phyloP scores from a whole-genome alignment of 2,329 filamentous ascomycete genomes.

The Xenosphaeropsis pyriputrescens region DNA sequence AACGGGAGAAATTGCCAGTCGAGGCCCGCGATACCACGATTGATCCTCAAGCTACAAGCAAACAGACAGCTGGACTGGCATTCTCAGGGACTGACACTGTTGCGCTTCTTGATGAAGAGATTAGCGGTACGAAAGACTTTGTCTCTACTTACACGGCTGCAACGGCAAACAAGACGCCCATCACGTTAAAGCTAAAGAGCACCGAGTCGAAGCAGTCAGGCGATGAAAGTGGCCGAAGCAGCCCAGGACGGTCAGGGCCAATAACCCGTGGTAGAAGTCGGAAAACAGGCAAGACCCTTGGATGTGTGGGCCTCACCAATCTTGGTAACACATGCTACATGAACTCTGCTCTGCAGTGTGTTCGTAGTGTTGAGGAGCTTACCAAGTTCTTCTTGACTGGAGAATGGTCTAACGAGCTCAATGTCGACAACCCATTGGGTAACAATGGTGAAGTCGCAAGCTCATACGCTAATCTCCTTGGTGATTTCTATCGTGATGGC shows the following conservation, averaged over 20 bases:
- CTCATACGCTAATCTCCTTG: constrained; percentile 62
- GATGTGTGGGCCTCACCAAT: constrained; percentile 75
- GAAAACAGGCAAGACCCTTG: constrained; percentile 53
- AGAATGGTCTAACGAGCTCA: constrained; percentile 67
- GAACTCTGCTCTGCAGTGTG: constrained; percentile 93
- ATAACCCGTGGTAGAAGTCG: constrained; percentile 60
- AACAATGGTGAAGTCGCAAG: constrained; percentile 79
- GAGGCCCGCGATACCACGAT: constrained; percentile 54
- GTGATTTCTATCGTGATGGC: constrained; percentile 61
- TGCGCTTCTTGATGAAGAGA: constrained; percentile 72
- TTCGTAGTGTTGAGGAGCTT: constrained; percentile 84
- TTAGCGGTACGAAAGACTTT: constrained; percentile 36
- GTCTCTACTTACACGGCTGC: constrained; percentile 32
- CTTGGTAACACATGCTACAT: constrained; percentile 98
- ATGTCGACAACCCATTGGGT: constrained; percentile 70
- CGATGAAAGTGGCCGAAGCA: constrained; percentile 49
- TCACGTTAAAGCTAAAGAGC: constrained; percentile 9
- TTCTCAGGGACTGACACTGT: constrained; percentile 60
- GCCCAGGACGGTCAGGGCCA: constrained; percentile 42
- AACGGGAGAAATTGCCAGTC: constrained; percentile 40
- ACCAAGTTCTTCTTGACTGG: constrained; percentile 77
- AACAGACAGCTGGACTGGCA: constrained; percentile 45
- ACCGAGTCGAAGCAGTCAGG: constrained; percentile 9
- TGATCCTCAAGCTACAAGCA: constrained; percentile 67
- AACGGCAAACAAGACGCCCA: constrained; percentile 4